Conservation (phyloP, 73 alveolate species). For the Paramecium sonneborni region DNA sequence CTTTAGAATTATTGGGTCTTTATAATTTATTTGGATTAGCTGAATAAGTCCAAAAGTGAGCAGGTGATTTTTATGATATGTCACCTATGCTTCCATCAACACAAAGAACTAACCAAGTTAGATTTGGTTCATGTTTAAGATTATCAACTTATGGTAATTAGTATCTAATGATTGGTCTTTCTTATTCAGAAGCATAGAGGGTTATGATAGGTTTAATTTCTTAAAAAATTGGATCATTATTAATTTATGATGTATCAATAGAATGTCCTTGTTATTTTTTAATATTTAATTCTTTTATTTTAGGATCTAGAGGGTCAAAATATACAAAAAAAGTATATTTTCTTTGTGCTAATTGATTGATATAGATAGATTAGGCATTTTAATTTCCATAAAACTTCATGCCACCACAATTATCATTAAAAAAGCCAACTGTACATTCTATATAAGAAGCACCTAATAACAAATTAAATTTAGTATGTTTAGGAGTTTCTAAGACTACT, state of each 20-base stretch:
- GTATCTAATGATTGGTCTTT: slow-evolving; percentile 40
- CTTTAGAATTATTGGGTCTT: neutral
- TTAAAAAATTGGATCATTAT: slow-evolving; percentile 12
- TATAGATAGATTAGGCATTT: slow-evolving; percentile 7
- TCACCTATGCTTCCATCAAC: slow-evolving; percentile 52
- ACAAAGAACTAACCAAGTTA: slow-evolving; percentile 41
- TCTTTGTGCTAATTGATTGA: slow-evolving; percentile 29
- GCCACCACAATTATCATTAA: slow-evolving; percentile 44
- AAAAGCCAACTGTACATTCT: slow-evolving; percentile 40
- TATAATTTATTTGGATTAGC: neutral
- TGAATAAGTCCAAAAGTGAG: slow-evolving; percentile 5
- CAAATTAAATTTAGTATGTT: neutral
- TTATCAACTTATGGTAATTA: neutral
- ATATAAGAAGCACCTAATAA: slow-evolving; percentile 6
- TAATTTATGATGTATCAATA: neutral
- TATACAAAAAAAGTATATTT: slow-evolving; percentile 33
- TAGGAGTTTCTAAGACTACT: slow-evolving; percentile 41
- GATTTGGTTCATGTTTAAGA: slow-evolving; percentile 33
- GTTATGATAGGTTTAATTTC: slow-evolving; percentile 16
- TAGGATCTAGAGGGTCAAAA: neutral
- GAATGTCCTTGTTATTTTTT: neutral
- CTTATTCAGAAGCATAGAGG: slow-evolving; percentile 32
- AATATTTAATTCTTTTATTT: neutral
- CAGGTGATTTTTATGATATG: slow-evolving; percentile 4
- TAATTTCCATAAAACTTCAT: slow-evolving; percentile 20